phyloP scores from a whole-genome alignment of 352 stramenopile species.

The Globisporangium yorkense region DNA sequence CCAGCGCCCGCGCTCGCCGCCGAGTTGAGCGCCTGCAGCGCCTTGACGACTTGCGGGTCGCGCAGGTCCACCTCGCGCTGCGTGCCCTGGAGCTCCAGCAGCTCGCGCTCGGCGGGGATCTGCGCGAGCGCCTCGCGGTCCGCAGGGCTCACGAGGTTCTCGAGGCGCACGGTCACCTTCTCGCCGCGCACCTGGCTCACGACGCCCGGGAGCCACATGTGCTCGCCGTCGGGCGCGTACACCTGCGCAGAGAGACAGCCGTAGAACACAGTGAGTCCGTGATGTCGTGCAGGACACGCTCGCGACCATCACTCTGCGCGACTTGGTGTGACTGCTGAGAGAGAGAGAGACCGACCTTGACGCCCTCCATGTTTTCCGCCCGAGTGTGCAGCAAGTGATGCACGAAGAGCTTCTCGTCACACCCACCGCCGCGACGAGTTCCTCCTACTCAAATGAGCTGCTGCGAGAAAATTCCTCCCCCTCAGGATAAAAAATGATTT shows the following conservation, averaged over 20 bases:
- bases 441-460: not conserved
- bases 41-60: slow-evolving; percentile 45
- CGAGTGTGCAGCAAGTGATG: no score
- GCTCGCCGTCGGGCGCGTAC: slow-evolving; percentile 64
- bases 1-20: slow-evolving; percentile 16
- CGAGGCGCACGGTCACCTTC: slow-evolving; percentile 58
- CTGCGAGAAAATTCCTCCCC: not conserved
- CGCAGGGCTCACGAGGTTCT: slow-evolving; percentile 49
- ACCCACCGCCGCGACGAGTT: no score
- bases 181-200: slow-evolving; percentile 47
- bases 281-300: no score
- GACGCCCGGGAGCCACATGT: slow-evolving; percentile 77
- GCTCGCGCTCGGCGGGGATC: slow-evolving; percentile 41
- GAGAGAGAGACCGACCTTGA: slow-evolving; percentile 20
- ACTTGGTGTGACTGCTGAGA: no score
- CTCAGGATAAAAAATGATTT: not conserved
- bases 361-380: slow-evolving; percentile 35
- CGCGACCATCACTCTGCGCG: not conserved
- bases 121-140: slow-evolving; percentile 33
- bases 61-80: slow-evolving; percentile 51
- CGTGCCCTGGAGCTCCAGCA: slow-evolving; percentile 45
- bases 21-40: slow-evolving; percentile 57
- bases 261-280: not conserved
- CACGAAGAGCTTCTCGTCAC: no score
- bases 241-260: slow-evolving; percentile 31